Evolutionary conservation across 2,329 filamentous ascomycete genomes (phyloP).

Genomic region (Monilinia fructigena): DNA sequence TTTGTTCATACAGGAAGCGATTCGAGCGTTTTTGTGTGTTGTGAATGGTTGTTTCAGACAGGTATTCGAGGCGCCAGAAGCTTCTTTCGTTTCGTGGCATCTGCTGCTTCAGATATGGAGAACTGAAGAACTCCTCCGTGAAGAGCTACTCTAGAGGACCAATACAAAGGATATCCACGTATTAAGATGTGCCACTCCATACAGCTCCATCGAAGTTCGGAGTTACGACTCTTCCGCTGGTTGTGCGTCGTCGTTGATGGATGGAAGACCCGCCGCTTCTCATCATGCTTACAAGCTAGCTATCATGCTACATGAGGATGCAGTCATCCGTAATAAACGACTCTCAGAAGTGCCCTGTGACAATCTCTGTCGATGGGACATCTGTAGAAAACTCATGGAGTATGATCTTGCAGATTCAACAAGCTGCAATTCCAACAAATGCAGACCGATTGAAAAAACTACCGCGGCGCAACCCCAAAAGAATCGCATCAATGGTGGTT

Average conservation of each 20-base stretch:
- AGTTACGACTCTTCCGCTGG: background rate
- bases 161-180: constrained; percentile 20
- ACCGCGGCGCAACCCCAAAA: constrained; percentile 40
- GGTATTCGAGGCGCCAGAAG: no score
- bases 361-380: constrained; percentile 29
- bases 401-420: constrained; percentile 26
- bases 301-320: constrained; percentile 33
- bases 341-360: constrained; percentile 31
- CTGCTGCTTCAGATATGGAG: constrained; percentile 1
- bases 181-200: constrained; percentile 17
- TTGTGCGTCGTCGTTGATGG: constrained; percentile 23
- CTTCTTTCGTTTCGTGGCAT: constrained; percentile 18
- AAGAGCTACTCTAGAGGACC: constrained; percentile 14
- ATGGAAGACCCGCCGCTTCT: constrained; percentile 35
- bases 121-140: background rate
- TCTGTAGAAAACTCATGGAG: constrained; percentile 21
- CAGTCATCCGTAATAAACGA: constrained; percentile 32
- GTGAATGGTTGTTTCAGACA: no score
- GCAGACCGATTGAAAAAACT: constrained; percentile 34
- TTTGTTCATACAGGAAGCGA: no score
- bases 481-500: constrained; percentile 39
- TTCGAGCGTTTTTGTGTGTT: no score
- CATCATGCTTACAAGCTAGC: no score
- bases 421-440: constrained; percentile 36
- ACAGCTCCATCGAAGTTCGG: constrained; percentile 18